Evolutionary conservation across 2,329 filamentous ascomycete genomes (phyloP), one percentile per base, ranked within the genome.

Genomic region (Sporothrix curviconia): DNA sequence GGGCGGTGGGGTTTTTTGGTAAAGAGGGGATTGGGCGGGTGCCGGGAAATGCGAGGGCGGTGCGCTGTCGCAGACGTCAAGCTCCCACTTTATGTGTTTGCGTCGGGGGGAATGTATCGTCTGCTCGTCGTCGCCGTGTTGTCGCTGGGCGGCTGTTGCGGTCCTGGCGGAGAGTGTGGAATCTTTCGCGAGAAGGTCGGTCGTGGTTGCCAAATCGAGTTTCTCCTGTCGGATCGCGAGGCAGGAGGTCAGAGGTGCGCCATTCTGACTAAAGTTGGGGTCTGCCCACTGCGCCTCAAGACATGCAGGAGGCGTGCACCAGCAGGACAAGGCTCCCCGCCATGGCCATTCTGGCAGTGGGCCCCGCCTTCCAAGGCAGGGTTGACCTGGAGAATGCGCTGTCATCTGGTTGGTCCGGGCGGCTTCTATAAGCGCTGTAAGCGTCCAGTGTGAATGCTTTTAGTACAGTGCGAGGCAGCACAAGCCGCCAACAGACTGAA

Each of bases 261-360:
- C 46, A 34, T 34, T 7, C 46, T 49, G 46, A 49, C 46, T 49
- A 49, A 37, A 30, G 39, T 30, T 34, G 24, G 42, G 22, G 42
- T 14, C 22, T n/a, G 32, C 19, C 32, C 32, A 40, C 39, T 40
- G 39, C 39, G 17, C 39, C 39, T 17, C 36, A 39, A 3, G 36
- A 7, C 11, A 34, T 28, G 46, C 22, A 24, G n/a, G 46, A 49
- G 30, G 12, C 46, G 25, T 17, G 30, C 19, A 17, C 47, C 15
- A 17, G 17, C 42, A 46, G 5, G 42, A 50, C 46, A 50, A 50
- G 47, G 47, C 47, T 50, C 47, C 47, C 47, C 47, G 19, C 47
- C 32, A 37, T 50, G 30, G 11, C 17, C 19, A 22, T 24, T 50
- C 11, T 37, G 47, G 19, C 36, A 36, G 24, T 25, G 19, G 32